A percentile compares a stretch with the other conserved stretches of the same genome.
Conservation (phyloP, 2,329 filamentous ascomycete genomes). For the Aspergillus sojae region DNA sequence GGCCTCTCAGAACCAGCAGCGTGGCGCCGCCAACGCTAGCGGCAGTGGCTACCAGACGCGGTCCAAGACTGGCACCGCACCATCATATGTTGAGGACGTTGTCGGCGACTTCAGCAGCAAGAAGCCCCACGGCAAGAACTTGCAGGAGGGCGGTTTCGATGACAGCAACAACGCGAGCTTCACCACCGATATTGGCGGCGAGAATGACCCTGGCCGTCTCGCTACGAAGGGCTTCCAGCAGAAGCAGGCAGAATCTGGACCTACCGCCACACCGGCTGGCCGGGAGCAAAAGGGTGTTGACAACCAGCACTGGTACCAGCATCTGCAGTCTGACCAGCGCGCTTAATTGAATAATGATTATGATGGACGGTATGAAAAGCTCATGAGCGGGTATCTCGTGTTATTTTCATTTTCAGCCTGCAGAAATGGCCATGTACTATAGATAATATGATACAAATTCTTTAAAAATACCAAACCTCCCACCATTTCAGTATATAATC, state of each 20-base stretch:
- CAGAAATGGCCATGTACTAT: constrained; percentile 3
- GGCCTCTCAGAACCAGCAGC: not conserved
- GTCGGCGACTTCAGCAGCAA: constrained; percentile 32
- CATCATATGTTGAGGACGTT: constrained; percentile 43
- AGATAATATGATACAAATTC: not conserved
- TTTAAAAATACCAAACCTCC: not conserved
- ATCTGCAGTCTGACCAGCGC: constrained; percentile 32
- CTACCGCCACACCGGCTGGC: constrained; percentile 27
- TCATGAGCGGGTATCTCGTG: constrained; percentile 7
- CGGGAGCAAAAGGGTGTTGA: constrained; percentile 29
- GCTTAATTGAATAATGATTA: constrained; percentile 21
- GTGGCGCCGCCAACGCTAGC: constrained; percentile 17
- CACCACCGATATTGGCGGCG: constrained; percentile 54
- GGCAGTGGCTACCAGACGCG: constrained; percentile 31
- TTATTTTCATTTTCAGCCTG: not conserved
- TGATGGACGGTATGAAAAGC: constrained; percentile 12
- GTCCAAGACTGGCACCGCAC: constrained; percentile 35
- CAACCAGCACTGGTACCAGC: constrained; percentile 25
- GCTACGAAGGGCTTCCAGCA: constrained; percentile 46
- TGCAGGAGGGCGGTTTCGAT: constrained; percentile 52
- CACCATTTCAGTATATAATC: not conserved
- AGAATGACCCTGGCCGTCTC: constrained; percentile 57
- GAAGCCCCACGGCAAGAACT: constrained; percentile 56
- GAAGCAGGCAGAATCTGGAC: constrained; percentile 31
- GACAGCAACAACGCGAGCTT: constrained; percentile 54